Conservation (phyloP, 805 yeast species). For the Candida maesae region DNA sequence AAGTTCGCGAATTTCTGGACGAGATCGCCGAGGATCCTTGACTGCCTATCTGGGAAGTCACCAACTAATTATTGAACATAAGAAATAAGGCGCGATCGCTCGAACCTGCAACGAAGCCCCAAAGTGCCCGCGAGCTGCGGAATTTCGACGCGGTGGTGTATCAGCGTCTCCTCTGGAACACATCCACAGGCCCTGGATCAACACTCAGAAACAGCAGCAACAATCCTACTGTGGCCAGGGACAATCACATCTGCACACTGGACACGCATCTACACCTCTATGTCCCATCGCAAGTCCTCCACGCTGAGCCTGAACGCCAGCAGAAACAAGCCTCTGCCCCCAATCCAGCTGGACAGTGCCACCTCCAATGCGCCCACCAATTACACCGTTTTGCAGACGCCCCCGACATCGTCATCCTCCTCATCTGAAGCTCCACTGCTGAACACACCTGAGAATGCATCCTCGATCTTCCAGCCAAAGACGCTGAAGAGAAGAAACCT, state of each 20-base stretch:
- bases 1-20: too few relatives aligned
- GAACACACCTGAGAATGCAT: constrained; percentile 1
- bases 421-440: neutral
- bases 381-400: too few relatives aligned
- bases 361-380: constrained; percentile 1
- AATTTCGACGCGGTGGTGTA: too few relatives aligned
- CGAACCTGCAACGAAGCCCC: too few relatives aligned
- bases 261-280: too few relatives aligned
- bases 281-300: constrained; percentile 24
- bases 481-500: constrained; percentile 55
- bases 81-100: too few relatives aligned
- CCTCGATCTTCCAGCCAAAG: constrained; percentile 34
- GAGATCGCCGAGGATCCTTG: too few relatives aligned
- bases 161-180: too few relatives aligned
- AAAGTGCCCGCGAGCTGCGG: too few relatives aligned
- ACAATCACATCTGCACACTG: constrained; percentile 1
- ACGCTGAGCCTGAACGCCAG: constrained; percentile 24
- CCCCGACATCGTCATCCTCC: constrained; percentile 2
- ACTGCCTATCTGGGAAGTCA: too few relatives aligned
- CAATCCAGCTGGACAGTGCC: constrained; percentile 18
- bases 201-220: neutral
- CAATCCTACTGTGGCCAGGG: neutral
- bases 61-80: too few relatives aligned
- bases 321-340: constrained; percentile 29
- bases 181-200: too few relatives aligned